phyloP scores from a whole-genome alignment of 1,139 yeast species.

The Sugiyamaella pinicola region DNA sequence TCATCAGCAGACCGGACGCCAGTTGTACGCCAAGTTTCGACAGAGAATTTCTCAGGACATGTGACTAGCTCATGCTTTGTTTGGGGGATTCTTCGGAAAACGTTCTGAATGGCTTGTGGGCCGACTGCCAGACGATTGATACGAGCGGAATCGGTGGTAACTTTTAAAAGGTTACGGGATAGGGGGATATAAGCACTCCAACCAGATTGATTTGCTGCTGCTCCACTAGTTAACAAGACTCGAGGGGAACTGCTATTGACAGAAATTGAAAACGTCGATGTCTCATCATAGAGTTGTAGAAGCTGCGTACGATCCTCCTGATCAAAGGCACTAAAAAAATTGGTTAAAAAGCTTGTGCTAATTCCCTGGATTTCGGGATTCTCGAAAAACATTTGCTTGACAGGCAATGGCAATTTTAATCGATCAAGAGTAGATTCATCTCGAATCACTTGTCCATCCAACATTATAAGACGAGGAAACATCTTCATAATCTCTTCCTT shows the following conservation, averaged over 20 bases:
- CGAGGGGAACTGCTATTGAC: constrained; percentile 52
- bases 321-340: constrained; percentile 82
- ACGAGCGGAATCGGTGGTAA: constrained; percentile 61
- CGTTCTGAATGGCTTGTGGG: constrained; percentile 60
- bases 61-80: constrained; percentile 69
- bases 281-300: constrained; percentile 71
- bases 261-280: constrained; percentile 80
- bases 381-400: constrained; percentile 72
- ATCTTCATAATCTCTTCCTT: constrained; percentile 64
- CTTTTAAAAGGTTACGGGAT: constrained; percentile 75
- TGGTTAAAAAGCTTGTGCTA: constrained; percentile 73
- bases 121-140: constrained; percentile 69
- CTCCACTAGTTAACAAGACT: constrained; percentile 32
- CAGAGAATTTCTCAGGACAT: constrained; percentile 66
- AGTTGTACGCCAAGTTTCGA: constrained; percentile 67
- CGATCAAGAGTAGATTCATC: constrained; percentile 65
- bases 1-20: constrained; percentile 55
- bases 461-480: constrained; percentile 76
- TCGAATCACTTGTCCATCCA: constrained; percentile 78
- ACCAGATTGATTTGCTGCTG: constrained; percentile 13
- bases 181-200: constrained; percentile 48
- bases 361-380: constrained; percentile 69
- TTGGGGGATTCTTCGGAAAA: constrained; percentile 69
- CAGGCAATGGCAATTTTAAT: constrained; percentile 50
- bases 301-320: constrained; percentile 69